These are phyloP conservation scores for Physcomitrium patens DNA, from an alignment of 225 moss, liverwort and hornwort genomes.

Conservation along the genomic window DNA sequence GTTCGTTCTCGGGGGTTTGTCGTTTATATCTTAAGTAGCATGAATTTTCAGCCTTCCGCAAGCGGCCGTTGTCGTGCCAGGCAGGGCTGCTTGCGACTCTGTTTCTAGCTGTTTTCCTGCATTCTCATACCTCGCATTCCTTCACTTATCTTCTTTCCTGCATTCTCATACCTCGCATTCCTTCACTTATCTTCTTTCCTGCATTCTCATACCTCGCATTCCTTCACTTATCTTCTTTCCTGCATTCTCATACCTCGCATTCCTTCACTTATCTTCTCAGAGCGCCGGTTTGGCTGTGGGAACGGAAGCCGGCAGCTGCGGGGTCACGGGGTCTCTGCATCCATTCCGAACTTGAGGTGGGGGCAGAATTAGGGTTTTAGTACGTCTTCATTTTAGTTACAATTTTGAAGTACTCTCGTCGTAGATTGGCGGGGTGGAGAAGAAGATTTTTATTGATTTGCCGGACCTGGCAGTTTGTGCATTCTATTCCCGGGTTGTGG, in stretches of 20 bases:
- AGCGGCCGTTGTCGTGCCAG: constrained; percentile 9
- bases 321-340: constrained; percentile 16
- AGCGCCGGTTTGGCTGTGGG: background rate
- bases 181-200: background rate
- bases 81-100: constrained; percentile 9
- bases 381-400: background rate
- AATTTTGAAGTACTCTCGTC: too few relatives aligned
- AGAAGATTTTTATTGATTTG: too few relatives aligned
- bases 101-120: background rate
- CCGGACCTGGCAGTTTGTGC: background rate
- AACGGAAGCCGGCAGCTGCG: constrained; percentile 36
- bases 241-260: too few relatives aligned
- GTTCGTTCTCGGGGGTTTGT: background rate
- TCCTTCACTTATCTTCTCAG: background rate
- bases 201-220: too few relatives aligned
- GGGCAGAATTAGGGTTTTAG: constrained; percentile 41
- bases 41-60: constrained; percentile 17
- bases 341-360: constrained; percentile 49
- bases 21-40: constrained; percentile 2
- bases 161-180: too few relatives aligned
- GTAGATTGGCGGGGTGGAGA: too few relatives aligned
- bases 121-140: too few relatives aligned
- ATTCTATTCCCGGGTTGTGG: background rate
- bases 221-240: background rate
- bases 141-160: too few relatives aligned